Base-by-base conservation (phyloP, 371 early-diverging fungal genomes). In the Mortierella sp. region DNA sequence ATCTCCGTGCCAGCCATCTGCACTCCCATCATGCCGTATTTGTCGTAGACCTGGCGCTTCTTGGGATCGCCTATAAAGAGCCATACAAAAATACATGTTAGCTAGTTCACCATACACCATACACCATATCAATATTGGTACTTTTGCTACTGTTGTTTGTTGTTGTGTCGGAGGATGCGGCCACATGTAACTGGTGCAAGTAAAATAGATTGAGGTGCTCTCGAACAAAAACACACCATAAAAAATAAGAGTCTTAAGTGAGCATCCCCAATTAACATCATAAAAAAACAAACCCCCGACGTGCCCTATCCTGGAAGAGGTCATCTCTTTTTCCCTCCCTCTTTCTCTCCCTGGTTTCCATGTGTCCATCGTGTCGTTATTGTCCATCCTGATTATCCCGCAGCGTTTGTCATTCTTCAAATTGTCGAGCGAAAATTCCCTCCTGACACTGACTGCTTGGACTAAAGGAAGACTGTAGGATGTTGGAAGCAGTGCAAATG, bases 11-110 rank as follows among this genome's bases (percentile, higher is more conserved):
- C 95, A 88, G 96, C 93, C 96, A 97, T 96, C 70, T 92, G 91
- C 7, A 97, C 89, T 13, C 98, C 98, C 70, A 94, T 90, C 80
- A 97, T 97, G 60, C 99, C 98, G 84, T 98, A 96, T 72, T 93
- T 92, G 90, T 98, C 97, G 85, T 98, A 97, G n/a, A 95, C 92
- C 44, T 91, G 88, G 74, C 97, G 92, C 82, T 95, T 96, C 73
- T 97, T 94, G 73, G 93, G 93, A 81, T 97, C 96, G 55, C 94
- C 90, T 73, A 90, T 73, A 50, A 24, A 52, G 26, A 48, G 45
- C 8, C 28, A 65, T 50, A 48, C 50, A 50, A 50, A 50, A 16
- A 28, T 28, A 42, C 28, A 63, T 24, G 44, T 60, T 21, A 34
- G 48, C 28, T 14, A 55, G 2, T 31, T 16, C 42, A 11, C 26